Evolutionary conservation across 177 flowering plant species (phyloP).

Genomic region (Vitis hybrid): DNA sequence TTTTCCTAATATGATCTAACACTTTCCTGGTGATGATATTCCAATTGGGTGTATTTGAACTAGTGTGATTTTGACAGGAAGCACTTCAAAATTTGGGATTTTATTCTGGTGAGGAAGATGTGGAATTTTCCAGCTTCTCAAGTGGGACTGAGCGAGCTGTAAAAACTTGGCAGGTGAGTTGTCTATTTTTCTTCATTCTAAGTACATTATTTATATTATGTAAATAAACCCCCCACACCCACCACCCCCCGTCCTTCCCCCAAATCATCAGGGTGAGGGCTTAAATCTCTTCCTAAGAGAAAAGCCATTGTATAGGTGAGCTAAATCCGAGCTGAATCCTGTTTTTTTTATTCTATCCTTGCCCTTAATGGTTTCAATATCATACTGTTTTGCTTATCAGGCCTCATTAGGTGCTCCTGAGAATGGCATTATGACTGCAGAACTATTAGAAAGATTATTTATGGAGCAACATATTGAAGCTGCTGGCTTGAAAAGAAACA

Average conservation of each 20-base stretch:
- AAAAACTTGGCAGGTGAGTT: constrained; percentile 93
- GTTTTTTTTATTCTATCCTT: not conserved
- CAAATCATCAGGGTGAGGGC: too few relatives aligned
- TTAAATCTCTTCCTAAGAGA: too few relatives aligned
- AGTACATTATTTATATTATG: too few relatives aligned
- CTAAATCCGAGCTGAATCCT: too few relatives aligned
- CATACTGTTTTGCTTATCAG: constrained; percentile 36
- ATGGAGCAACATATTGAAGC: constrained; percentile 16
- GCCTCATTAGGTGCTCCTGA: constrained; percentile 60
- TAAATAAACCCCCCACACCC: too few relatives aligned
- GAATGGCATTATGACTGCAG: constrained; percentile 86
- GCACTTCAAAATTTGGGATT: constrained; percentile 79
- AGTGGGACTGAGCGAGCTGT: constrained; percentile 90
- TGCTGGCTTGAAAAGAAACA: constrained; percentile 13
- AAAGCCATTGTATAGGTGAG: too few relatives aligned
- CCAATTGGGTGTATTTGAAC: not conserved
- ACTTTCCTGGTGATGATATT: not conserved
- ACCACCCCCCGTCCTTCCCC: too few relatives aligned
- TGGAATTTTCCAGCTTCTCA: constrained; percentile 79
- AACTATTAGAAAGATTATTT: constrained; percentile 64
- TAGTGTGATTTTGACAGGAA: constrained; percentile 52
- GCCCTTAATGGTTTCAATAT: not conserved
- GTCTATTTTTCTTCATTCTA: not conserved
- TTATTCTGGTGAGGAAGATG: constrained; percentile 94
- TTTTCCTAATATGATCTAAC: not conserved